Base-by-base conservation (phyloP, 2,329 filamentous ascomycete genomes). In the Ophiognomonia clavigignenti-juglandacearum region DNA sequence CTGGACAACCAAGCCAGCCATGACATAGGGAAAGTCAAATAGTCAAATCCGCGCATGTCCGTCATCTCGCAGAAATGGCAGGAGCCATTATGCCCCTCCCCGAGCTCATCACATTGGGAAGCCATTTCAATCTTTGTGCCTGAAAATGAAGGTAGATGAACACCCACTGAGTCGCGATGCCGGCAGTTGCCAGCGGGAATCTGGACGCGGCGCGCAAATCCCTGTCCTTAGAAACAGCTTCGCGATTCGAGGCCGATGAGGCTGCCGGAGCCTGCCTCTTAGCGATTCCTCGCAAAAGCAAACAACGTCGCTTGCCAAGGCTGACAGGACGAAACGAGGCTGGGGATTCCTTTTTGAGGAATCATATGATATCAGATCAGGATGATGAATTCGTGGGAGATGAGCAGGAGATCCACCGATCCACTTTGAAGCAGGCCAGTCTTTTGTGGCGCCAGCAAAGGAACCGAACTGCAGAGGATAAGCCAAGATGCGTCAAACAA, bases 321-420 rank as follows among this genome's bases (percentile, higher is more conserved):
- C n/a, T n/a, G n/a, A n/a, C n/a, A n/a, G n/a, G n/a, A n/a, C n/a
- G n/a, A n/a, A n/a, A n/a, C n/a, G n/a, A n/a, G n/a, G n/a, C n/a
- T n/a, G n/a, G n/a, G n/a, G n/a, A n/a, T n/a, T n/a, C n/a, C n/a
- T n/a, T n/a, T n/a, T n/a, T n/a, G n/a, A n/a, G n/a, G n/a, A n/a
- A n/a, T 43, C 19, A 35, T 31, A 34, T 24, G 43, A 29, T 38
- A 40, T 36, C 16, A 38, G 16, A 26, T 42, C 16, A 31, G 43
- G 37, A 16, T 38, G 34, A 16, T 27, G 26, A 34, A 27, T 34
- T 29, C 38, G 40, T 34, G 34, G 22, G 40, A 46, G 45, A 52
- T 52, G 50, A 49, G 39, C 34, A 43, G 42, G 39, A 40, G 34
- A 35, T 19, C 34, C 42, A 29, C 24, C 31, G 43, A 36, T 39